Evolutionary conservation across 306 rosid species (phyloP).

Genomic region (Lablab purpureus): DNA sequence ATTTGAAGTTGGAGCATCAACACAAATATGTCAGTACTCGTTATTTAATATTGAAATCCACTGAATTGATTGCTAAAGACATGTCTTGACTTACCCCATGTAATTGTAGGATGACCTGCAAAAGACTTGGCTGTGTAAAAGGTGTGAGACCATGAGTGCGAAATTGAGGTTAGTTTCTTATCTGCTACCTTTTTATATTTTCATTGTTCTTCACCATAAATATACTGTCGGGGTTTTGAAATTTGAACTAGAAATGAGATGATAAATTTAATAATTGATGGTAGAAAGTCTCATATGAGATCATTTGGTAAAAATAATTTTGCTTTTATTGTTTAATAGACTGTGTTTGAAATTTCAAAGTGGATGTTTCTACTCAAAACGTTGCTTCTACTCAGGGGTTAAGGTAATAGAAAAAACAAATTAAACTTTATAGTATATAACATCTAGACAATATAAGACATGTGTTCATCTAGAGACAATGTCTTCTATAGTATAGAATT

Average conservation of each 20-base stretch:
- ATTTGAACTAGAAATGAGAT: background rate
- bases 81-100: slow-evolving; percentile 25
- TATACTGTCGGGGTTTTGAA: slow-evolving; percentile 1
- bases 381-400: slow-evolving; percentile 25
- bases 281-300: slow-evolving; percentile 2
- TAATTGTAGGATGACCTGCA: slow-evolving; percentile 79
- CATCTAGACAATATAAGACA: slow-evolving; percentile 20
- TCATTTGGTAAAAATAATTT: background rate
- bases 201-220: slow-evolving; percentile 28
- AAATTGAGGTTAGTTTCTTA: slow-evolving; percentile 77
- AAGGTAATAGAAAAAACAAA: background rate
- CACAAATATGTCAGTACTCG: slow-evolving; percentile 74
- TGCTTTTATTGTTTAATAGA: background rate
- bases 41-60: slow-evolving; percentile 32
- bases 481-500: too few relatives aligned
- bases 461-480: too few relatives aligned
- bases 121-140: slow-evolving; percentile 92
- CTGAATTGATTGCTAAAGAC: slow-evolving; percentile 29
- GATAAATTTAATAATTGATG: background rate
- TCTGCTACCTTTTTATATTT: slow-evolving; percentile 20
- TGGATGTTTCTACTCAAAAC: slow-evolving; percentile 2
- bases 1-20: slow-evolving; percentile 94
- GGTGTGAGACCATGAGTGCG: slow-evolving; percentile 91
- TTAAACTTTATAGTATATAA: background rate
- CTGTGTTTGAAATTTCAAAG: slow-evolving; percentile 18